Evolutionary conservation across 371 early-diverging fungal genomes (phyloP), one percentile per base, ranked within the genome.

Genomic region (Mitosporidium daphniae): DNA sequence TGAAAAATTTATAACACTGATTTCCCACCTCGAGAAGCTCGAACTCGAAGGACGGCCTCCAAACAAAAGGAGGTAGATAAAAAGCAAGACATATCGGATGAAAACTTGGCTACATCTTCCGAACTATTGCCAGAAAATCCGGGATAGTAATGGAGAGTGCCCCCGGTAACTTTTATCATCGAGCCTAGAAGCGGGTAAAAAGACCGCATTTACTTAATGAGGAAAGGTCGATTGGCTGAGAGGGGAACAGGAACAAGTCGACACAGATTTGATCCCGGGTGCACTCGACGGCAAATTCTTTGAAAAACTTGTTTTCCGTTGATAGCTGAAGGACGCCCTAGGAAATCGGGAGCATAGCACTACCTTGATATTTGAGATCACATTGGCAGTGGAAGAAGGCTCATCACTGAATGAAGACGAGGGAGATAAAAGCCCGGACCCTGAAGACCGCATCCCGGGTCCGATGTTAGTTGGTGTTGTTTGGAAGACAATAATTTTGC

Each of bases 1-100:
- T 43, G 30, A 35, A 39, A 20, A 35, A 37, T 16, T n/a, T 20
- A 27, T 16, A 33, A 28, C 19, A 27, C 34, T 8, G 45, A 27
- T 24, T 16, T 16, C 14, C 38, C 26, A 12, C 71, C 78, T 31
- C 66, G 67, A 7, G 72, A 70, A 4, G 75, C 70, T 28, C 94
- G 59, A 9, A 94, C 62, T 23, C 95, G 59, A 40, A 91, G 58
- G 9, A 91, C 84, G 3, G 82, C 86, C 34, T 93, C 89, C 21
- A 78, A 44, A n/a, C 71, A 80, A 34, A 75, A 52, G 21, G 67
- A 57, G 14, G 66, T 55, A 2, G 61, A 51, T 21, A 94, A 42
- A 38, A 69, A 61, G 26, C 69, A 61, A 1, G 53, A 39, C 26
- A 97, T 42, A 44, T 94, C 93, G 34, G 54, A 54, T 2, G 61